Conservation (phyloP, 768 basidiomycete genomes). For the Collybia sordida region DNA sequence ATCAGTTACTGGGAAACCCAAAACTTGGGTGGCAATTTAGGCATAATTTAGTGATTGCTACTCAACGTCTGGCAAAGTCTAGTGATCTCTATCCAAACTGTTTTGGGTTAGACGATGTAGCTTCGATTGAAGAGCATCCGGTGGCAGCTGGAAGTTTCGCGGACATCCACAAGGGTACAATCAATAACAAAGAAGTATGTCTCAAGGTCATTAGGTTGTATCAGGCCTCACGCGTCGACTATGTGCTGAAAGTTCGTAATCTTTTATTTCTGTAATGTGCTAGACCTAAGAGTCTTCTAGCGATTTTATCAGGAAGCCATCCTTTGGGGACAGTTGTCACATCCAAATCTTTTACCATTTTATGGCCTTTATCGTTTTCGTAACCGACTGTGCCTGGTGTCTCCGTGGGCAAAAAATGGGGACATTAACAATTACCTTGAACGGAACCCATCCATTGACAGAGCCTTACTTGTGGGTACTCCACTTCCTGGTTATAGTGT, state of each 20-base stretch:
- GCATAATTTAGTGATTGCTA: constrained; percentile 7
- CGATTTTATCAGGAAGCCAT: constrained; percentile 8
- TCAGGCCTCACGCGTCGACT: background rate
- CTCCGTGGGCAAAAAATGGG: constrained; percentile 34
- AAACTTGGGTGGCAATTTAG: background rate
- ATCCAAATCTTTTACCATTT: constrained; percentile 30
- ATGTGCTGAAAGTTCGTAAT: constrained; percentile 4
- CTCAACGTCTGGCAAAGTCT: constrained; percentile 5
- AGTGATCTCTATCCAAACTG: constrained; percentile 6
- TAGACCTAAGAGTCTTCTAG: no score
- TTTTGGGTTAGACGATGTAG: constrained; percentile 2
- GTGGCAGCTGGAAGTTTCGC: constrained; percentile 5
- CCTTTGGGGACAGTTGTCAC: constrained; percentile 10
- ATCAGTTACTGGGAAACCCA: no score
- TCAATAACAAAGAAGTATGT: background rate
- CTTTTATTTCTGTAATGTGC: no score
- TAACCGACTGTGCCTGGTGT: constrained; percentile 29
- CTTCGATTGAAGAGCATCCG: background rate
- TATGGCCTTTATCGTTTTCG: constrained; percentile 32
- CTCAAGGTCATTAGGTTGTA: constrained; percentile 9
- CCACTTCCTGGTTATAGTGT: background rate
- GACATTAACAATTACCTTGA: constrained; percentile 25
- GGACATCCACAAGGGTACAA: constrained; percentile 4
- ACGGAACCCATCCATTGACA: constrained; percentile 7
- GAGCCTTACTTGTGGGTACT: constrained; percentile 2